phyloP scores from a whole-genome alignment of 345 rosid species.

The Linum trigynum region DNA sequence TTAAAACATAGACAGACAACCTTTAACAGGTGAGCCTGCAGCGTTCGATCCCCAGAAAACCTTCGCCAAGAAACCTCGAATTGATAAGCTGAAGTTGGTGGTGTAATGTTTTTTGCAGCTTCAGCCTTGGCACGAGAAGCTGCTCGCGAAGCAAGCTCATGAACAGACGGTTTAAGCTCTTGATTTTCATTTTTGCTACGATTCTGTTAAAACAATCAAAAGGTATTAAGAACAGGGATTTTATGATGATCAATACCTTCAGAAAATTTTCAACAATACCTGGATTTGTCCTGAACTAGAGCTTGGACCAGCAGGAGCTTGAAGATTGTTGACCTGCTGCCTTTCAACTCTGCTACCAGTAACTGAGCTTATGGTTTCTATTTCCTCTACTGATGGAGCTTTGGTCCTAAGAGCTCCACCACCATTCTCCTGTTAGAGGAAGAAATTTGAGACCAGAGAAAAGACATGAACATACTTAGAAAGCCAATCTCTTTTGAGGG shows the following conservation, averaged over 20 bases:
- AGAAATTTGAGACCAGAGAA: constrained; percentile 2
- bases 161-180: constrained; percentile 50
- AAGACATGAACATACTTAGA: neutral
- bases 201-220: constrained; percentile 25
- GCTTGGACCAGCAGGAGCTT: constrained; percentile 15
- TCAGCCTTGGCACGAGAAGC: constrained; percentile 65
- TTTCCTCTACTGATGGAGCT: no score
- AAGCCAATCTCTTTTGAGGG: neutral
- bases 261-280: constrained; percentile 2
- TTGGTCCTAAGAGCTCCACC: neutral
- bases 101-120: constrained; percentile 52
- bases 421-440: constrained; percentile 28
- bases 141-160: constrained; percentile 81
- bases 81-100: constrained; percentile 78
- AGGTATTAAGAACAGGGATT: no score
- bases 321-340: constrained; percentile 18
- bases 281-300: constrained; percentile 20
- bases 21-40: constrained; percentile 67
- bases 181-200: constrained; percentile 25
- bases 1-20: constrained; percentile 17
- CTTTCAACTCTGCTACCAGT: constrained; percentile 22
- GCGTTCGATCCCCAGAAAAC: constrained; percentile 46
- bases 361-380: constrained; percentile 19
- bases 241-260: neutral
- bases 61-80: constrained; percentile 81